phyloP scores from a whole-genome alignment of 2,329 filamentous ascomycete genomes.

The Aspergillus ochraceoroseus region DNA sequence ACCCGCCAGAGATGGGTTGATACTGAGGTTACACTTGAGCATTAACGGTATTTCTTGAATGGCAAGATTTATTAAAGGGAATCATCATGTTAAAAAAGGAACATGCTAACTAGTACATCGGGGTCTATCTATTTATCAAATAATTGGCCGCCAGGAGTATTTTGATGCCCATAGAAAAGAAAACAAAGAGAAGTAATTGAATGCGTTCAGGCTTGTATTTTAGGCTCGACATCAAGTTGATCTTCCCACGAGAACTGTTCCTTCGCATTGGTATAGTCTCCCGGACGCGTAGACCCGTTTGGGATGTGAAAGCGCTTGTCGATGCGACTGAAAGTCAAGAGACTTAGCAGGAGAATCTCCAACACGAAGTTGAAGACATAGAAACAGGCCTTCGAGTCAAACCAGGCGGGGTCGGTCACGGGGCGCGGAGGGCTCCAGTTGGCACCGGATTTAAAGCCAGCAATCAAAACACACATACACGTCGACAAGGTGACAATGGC shows the following conservation, averaged over 20 bases:
- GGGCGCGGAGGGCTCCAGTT: slow-evolving; percentile 51
- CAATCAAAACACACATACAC: slow-evolving; percentile 58
- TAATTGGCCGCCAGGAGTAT: too few species aligned
- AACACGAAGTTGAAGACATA: slow-evolving; percentile 74
- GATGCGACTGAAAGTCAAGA: slow-evolving; percentile 64
- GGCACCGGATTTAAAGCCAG: slow-evolving; percentile 62
- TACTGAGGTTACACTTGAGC: too few species aligned
- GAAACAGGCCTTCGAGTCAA: slow-evolving; percentile 65
- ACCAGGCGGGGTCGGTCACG: slow-evolving; percentile 58
- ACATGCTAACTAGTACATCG: too few species aligned
- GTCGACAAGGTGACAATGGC: slow-evolving; percentile 55
- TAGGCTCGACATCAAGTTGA: slow-evolving; percentile 1
- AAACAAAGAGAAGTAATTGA: background rate
- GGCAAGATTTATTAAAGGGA: too few species aligned
- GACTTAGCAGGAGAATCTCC: slow-evolving; percentile 64
- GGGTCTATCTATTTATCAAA: too few species aligned
- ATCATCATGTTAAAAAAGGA: too few species aligned
- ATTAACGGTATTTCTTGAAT: too few species aligned
- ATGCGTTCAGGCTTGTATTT: background rate
- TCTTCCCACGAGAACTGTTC: slow-evolving; percentile 2
- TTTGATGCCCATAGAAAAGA: too few species aligned
- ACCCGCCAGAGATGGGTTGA: too few species aligned
- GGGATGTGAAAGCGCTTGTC: slow-evolving; percentile 73
- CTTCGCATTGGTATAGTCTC: slow-evolving; percentile 34
- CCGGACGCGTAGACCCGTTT: slow-evolving; percentile 48